Evolutionary conservation across 2,329 filamentous ascomycete genomes (phyloP).

Genomic region (Epicoccum sorghinum): DNA sequence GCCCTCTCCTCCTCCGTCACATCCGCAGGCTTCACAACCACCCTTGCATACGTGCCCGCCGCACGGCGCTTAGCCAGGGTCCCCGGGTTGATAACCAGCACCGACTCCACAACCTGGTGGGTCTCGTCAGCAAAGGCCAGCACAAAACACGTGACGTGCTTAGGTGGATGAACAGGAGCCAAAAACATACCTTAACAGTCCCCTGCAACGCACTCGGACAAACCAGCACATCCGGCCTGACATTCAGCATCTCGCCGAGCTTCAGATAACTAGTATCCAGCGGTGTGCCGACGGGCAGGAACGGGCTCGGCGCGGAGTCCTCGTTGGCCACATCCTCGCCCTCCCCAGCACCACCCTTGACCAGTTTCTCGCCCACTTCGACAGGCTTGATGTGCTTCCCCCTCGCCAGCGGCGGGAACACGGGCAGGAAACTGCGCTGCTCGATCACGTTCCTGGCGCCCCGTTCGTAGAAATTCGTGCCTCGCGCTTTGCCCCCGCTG

Average conservation of each 20-base stretch:
- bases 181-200: slow-evolving; percentile 76
- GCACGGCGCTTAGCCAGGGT: slow-evolving; percentile 82
- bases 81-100: slow-evolving; percentile 89
- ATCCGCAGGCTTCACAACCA: slow-evolving; percentile 73
- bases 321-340: slow-evolving; percentile 56
- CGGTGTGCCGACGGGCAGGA: slow-evolving; percentile 67
- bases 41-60: slow-evolving; percentile 82
- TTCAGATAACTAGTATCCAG: slow-evolving; percentile 85
- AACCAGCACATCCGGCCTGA: slow-evolving; percentile 82
- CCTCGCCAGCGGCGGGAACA: slow-evolving; percentile 81
- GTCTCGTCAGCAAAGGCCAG: slow-evolving; percentile 57
- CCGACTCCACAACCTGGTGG: slow-evolving; percentile 90
- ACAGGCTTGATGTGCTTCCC: slow-evolving; percentile 62
- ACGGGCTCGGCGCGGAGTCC: slow-evolving; percentile 46
- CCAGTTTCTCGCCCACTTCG: slow-evolving; percentile 53
- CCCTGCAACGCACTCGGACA: slow-evolving; percentile 82
- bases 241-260: slow-evolving; percentile 87
- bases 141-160: no score
- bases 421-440: slow-evolving; percentile 87
- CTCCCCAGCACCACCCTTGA: slow-evolving; percentile 43
- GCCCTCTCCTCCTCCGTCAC: slow-evolving; percentile 64
- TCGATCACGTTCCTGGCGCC: slow-evolving; percentile 80
- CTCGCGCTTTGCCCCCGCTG: slow-evolving; percentile 59
- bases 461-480: slow-evolving; percentile 70
- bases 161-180: no score